Evolutionary conservation across 305 asterid genomes (phyloP), one percentile per base, ranked within the genome.

Genomic region (Fraxinus albicans): DNA sequence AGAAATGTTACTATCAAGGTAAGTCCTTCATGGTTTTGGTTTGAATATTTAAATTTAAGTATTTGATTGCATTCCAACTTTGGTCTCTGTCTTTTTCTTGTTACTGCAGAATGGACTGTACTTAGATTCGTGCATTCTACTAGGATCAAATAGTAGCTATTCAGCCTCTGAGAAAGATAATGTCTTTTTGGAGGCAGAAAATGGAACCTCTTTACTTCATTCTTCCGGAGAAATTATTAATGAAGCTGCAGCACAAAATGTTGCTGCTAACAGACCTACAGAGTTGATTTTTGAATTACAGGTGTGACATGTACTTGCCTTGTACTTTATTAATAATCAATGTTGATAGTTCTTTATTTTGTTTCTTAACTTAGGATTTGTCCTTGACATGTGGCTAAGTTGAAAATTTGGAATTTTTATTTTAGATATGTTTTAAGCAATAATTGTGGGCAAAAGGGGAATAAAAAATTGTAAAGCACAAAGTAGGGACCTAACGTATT

Each of bases 131-230:
- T 93, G 97, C 87, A 85, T 96, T 84, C 89, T 83, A 35, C 87
- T 96, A 84, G 98, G 98, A 89, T 90, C 96, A 81, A 93, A 94
- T 84, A 94, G 99, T 88, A 88, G 97, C 86, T 96, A 96, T 88
- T 94, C 95, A 58, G 98, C 93, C 86, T 86, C 86, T 70, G 92
- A 91, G 87, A 91, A 86, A 74, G 98, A 96, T 84, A 88, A 86
- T 72, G 99, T 96, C 40, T 73, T 84, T 81, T 55, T 96, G 88
- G 97, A 88, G 87, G 93, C 80, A 77, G 93, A 83, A 86, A 90
- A 81, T 85, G 89, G 72, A 80, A 89, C 86, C 76, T 82, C 89
- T 76, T 81, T 89, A 78, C 87, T 58, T 74, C 82, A 80, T 67
- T 76, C 88, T 86, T 82, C 91, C 53, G 91, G 89, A 79, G 89